Evolutionary conservation across 2,329 filamentous ascomycete genomes (phyloP).

Genomic region (Sarocladiaceae sp.): DNA sequence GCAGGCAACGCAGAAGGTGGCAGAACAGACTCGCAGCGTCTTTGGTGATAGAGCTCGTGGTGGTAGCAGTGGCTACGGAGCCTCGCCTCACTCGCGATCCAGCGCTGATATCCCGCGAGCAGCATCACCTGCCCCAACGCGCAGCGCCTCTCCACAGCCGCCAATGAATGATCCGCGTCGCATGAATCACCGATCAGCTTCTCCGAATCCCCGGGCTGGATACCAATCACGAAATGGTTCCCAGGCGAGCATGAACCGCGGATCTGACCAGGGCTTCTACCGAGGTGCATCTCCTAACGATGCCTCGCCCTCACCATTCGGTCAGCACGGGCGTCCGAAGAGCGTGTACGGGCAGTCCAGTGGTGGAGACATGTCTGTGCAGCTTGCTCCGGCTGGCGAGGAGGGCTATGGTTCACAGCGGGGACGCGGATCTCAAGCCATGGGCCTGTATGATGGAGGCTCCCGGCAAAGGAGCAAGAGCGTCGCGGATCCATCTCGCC

Average conservation of each 20-base stretch:
- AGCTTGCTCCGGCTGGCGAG: slow-evolving; percentile 55
- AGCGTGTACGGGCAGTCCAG: slow-evolving; percentile 39
- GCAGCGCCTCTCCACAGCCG: slow-evolving; percentile 61
- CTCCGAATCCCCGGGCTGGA: slow-evolving; percentile 53
- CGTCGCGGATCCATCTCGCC: slow-evolving; percentile 73
- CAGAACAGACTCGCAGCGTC: slow-evolving; percentile 76
- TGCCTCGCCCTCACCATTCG: slow-evolving; percentile 44
- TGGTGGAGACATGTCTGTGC: slow-evolving; percentile 60
- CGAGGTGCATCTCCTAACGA: slow-evolving; percentile 48
- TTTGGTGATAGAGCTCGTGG: slow-evolving; percentile 47
- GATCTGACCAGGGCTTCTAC: slow-evolving; percentile 47
- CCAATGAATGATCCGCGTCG: slow-evolving; percentile 42
- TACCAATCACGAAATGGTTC: slow-evolving; percentile 32
- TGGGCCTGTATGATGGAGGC: slow-evolving; percentile 53
- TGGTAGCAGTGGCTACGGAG: slow-evolving; percentile 23
- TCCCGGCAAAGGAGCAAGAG: slow-evolving; percentile 71
- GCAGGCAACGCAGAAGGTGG: slow-evolving; percentile 85
- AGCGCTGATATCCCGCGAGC: slow-evolving; percentile 54
- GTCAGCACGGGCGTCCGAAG: slow-evolving; percentile 44
- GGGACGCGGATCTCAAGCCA: slow-evolving; percentile 42
- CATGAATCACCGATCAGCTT: slow-evolving; percentile 43
- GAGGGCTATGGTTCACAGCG: slow-evolving; percentile 57
- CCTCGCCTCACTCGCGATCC: slow-evolving; percentile 45
- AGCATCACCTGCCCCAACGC: slow-evolving; percentile 64
- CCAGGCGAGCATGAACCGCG: slow-evolving; percentile 37